Percentiles rank a stretch among this genome's conserved stretches.
Conservation (phyloP, 2,329 filamentous ascomycete species). For the Curvularia verruculosa region DNA sequence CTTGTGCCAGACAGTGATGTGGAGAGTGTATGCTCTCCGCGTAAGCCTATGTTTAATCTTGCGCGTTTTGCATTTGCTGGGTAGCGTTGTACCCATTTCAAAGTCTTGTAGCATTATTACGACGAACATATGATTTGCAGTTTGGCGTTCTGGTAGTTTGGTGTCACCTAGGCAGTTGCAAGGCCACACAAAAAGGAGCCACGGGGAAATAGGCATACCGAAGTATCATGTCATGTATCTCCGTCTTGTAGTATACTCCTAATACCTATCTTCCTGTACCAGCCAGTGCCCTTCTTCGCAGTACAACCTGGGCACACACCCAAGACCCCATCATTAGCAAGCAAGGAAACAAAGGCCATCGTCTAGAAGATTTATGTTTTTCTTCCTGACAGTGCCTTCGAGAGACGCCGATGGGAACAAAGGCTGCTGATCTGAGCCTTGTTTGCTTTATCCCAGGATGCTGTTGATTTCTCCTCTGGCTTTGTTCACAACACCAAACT, state of each 20-base stretch:
- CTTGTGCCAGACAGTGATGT: slow-evolving; percentile 54
- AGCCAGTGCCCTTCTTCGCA: not conserved
- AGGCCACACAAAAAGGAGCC: slow-evolving; percentile 1
- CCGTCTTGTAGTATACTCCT: slow-evolving; percentile 20
- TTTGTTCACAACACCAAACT: slow-evolving; percentile 11
- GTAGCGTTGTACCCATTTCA: slow-evolving; percentile 18
- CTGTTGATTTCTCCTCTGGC: slow-evolving; percentile 4
- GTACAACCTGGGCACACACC: not conserved
- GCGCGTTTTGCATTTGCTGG: slow-evolving; percentile 48
- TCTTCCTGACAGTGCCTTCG: not conserved
- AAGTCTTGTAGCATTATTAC: slow-evolving; percentile 13
- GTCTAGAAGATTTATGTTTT: not conserved
- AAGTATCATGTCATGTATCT: slow-evolving; percentile 13
- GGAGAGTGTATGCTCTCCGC: slow-evolving; percentile 45
- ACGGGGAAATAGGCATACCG: not conserved
- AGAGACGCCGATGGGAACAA: slow-evolving; percentile 3
- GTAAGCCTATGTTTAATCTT: slow-evolving; percentile 47
- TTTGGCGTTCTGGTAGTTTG: slow-evolving; percentile 10
- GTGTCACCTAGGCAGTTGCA: slow-evolving; percentile 1
- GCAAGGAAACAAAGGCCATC: not conserved
- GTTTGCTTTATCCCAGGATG: not conserved
- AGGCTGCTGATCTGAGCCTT: slow-evolving; percentile 1
- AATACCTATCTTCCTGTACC: slow-evolving; percentile 15
- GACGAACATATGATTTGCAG: slow-evolving; percentile 7
- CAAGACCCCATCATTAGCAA: not conserved